Evolutionary conservation across 2,329 filamentous ascomycete genomes (phyloP).

Genomic region (Stagonosporopsis chrysanthemi): DNA sequence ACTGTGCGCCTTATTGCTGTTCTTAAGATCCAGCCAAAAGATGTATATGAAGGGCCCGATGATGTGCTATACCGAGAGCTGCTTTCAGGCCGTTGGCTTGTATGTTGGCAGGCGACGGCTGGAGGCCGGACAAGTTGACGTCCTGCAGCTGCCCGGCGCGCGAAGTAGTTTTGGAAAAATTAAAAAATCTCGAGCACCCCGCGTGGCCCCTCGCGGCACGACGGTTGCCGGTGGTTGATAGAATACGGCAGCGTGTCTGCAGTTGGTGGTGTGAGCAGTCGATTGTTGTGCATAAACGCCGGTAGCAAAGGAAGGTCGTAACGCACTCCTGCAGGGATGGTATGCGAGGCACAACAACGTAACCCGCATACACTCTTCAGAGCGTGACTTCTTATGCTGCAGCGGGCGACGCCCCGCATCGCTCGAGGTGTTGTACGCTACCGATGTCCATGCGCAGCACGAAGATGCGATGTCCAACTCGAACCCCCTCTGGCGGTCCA

Average conservation of each 20-base stretch:
- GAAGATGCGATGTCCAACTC: background rate
- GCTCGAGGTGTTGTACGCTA: background rate
- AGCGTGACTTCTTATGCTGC: slow-evolving; percentile 24
- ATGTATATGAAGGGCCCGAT: slow-evolving; percentile 2
- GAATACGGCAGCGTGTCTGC: background rate
- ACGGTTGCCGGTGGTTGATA: slow-evolving; percentile 3
- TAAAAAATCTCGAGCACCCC: background rate
- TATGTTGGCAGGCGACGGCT: background rate
- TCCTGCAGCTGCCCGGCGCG: background rate
- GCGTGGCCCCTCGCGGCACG: background rate
- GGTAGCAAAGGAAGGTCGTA: slow-evolving; percentile 15
- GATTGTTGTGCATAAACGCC: slow-evolving; percentile 34
- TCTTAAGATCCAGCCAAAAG: background rate
- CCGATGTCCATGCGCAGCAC: background rate
- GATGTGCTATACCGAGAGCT: slow-evolving; percentile 3
- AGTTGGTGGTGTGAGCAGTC: slow-evolving; percentile 22
- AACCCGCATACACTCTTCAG: slow-evolving; percentile 20
- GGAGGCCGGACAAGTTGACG: background rate
- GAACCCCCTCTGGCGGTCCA: background rate
- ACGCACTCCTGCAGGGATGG: slow-evolving; percentile 20
- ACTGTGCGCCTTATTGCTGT: slow-evolving; percentile 10
- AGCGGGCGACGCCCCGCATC: slow-evolving; percentile 9
- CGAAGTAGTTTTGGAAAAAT: background rate
- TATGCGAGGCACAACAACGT: slow-evolving; percentile 24
- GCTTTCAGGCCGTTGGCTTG: background rate